Percentiles rank a stretch among this genome's conserved stretches.
Evolutionary conservation across 306 rosid genomes (phyloP).

Genomic region (Amphicarpaea edgeworthii): DNA sequence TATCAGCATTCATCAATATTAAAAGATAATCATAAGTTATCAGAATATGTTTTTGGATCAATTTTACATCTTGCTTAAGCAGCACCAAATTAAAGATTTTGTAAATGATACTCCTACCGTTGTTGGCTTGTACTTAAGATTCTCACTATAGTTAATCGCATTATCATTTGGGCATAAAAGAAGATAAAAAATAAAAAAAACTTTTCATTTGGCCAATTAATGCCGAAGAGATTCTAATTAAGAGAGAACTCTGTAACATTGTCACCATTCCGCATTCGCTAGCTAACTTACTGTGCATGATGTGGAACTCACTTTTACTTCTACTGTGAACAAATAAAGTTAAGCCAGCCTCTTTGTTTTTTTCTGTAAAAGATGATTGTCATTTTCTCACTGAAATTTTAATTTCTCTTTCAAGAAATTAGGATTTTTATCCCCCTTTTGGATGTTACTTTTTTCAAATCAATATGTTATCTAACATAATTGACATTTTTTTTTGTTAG

Average conservation of each 20-base stretch:
- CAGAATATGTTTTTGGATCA: not conserved
- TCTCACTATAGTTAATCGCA: not conserved
- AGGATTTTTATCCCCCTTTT: not conserved
- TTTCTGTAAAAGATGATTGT: slow-evolving; percentile 25
- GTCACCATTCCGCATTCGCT: slow-evolving; percentile 29
- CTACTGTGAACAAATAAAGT: slow-evolving; percentile 46
- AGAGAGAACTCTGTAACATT: slow-evolving; percentile 15
- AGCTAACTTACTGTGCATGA: slow-evolving; percentile 39
- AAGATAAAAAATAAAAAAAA: too few species aligned
- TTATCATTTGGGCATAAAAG: not conserved
- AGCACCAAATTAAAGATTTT: too few species aligned
- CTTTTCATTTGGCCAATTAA: slow-evolving; percentile 38
- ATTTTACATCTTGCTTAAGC: not conserved
- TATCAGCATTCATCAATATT: not conserved
- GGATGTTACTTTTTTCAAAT: not conserved
- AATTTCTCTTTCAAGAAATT: not conserved
- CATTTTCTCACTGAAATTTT: slow-evolving; percentile 45
- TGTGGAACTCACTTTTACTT: slow-evolving; percentile 46
- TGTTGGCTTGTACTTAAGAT: not conserved
- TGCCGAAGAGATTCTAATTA: slow-evolving; percentile 40
- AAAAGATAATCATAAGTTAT: too few species aligned
- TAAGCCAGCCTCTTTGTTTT: slow-evolving; percentile 7
- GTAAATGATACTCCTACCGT: too few species aligned
- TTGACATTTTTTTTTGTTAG: too few species aligned
- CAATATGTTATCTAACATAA: too few species aligned